Evolutionary conservation across 768 basidiomycete genomes (phyloP), one percentile per base, ranked within the genome.

Genomic region (Daedalea quercina): DNA sequence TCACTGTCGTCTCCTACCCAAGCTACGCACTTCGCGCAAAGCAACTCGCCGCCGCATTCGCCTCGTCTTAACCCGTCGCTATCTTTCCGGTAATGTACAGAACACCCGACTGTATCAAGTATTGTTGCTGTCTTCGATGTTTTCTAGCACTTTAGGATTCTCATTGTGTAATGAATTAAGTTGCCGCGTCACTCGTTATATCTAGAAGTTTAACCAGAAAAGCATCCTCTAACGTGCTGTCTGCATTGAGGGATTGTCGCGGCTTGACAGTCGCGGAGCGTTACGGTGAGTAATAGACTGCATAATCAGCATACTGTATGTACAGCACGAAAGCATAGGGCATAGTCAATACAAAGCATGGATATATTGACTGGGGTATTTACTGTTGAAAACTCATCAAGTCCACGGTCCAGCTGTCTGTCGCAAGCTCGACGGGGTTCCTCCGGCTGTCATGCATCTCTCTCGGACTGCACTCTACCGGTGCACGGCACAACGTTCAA

Each of bases 1-100:
- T 69, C 67, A 24, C 59, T 74, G 17, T 63, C 67, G n/a, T 73
- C 73, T 22, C 72, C 73, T 9, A 64, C 69, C 33, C 64, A 67
- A 44, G 61, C 71, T 50, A 65, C 68, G 44, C 67, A 71, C 57
- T 65, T 66, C 55, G 61, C 65, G 42, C 62, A 69, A 58, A 62
- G 64, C 43, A 63, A 66, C 41, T 71, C 69, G 9, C 73, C 70
- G 15, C 70, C 71, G 43, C 67, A 67, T 47, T 73, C 71, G 12
- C 71, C 71, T 0, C 63, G 61, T 13, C 57, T 67, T 40, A 67
- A 67, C 46, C 65, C 65, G 26, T 54, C 64, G 28, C 55, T 63
- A 6, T 62, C 65, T n/a, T 64, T 57, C 59, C 54, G 63, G 34
- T 64, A 34, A 52, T 61, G 51, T 35, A 43, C 37, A 40, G 6